These are phyloP conservation scores for Peniophora sp. DNA, from an alignment of 1,284 basidiomycete genomes.

Conservation along the genomic window DNA sequence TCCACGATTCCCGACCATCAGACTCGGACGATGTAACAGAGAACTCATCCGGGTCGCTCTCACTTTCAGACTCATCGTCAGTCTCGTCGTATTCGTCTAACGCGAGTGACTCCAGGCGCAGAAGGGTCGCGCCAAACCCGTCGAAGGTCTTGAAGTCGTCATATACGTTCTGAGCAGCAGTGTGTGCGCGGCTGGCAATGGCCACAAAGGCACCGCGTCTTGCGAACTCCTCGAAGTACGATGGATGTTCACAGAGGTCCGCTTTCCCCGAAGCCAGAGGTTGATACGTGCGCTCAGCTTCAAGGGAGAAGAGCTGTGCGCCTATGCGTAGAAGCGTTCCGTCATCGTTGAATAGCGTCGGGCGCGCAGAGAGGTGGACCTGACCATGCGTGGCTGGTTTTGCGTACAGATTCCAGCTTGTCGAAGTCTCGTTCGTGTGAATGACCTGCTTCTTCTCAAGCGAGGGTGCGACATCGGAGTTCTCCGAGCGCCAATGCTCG, in stretches of 20 bases:
- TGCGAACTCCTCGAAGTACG: slow-evolving; percentile 12
- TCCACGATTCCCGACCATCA: slow-evolving; percentile 19
- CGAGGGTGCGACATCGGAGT: neutral
- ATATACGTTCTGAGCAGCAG: neutral
- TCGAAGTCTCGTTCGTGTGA: slow-evolving; percentile 1
- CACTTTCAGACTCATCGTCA: neutral
- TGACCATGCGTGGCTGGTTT: slow-evolving; percentile 1
- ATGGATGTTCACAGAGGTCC: neutral
- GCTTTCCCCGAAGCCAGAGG: slow-evolving; percentile 1
- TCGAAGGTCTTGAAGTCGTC: neutral
- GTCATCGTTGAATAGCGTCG: slow-evolving; percentile 12
- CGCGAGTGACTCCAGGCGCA: neutral
- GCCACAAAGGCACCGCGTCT: slow-evolving; percentile 3
- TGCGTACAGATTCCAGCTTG: slow-evolving; percentile 11
- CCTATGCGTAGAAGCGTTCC: slow-evolving; percentile 16
- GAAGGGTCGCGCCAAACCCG: neutral
- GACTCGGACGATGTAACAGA: slow-evolving; percentile 10
- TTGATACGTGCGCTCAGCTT: slow-evolving; percentile 9
- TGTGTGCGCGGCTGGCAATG: neutral
- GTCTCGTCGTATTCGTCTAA: neutral
- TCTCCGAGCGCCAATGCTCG: neutral
- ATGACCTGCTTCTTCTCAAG: neutral
- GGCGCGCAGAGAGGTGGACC: slow-evolving; percentile 6
- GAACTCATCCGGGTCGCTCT: slow-evolving; percentile 2
- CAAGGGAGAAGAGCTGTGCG: slow-evolving; percentile 13